Conservation (phyloP, 2,329 filamentous ascomycete genomes). For the Clarireedia monteithiana region DNA sequence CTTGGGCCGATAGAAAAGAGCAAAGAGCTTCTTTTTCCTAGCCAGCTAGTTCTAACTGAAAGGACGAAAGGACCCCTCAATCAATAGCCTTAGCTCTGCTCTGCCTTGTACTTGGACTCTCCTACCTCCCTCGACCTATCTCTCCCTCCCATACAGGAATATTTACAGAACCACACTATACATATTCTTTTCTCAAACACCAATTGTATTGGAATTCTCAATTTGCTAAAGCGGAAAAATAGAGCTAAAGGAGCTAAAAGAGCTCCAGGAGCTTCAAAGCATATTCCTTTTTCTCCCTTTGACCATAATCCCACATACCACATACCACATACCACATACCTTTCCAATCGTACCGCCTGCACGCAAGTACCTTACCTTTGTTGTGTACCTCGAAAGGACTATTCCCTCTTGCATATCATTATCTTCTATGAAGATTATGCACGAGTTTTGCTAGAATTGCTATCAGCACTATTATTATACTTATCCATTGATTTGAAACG, state of each 20-base stretch:
- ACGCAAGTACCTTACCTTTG: background rate
- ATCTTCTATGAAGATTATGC: background rate
- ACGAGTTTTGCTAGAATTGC: background rate
- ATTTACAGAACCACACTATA: background rate
- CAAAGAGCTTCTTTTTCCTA: background rate
- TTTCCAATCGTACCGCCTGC: background rate
- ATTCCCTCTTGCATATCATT: background rate
- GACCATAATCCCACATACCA: background rate
- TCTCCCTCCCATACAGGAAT: background rate
- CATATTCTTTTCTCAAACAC: constrained; percentile 4
- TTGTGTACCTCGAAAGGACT: background rate
- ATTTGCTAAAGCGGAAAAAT: background rate
- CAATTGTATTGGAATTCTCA: constrained; percentile 6
- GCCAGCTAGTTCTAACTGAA: background rate
- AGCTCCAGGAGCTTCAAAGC: background rate
- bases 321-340: background rate
- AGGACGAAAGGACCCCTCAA: constrained; percentile 1
- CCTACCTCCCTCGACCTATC: background rate
- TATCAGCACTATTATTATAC: background rate
- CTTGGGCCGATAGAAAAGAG: background rate
- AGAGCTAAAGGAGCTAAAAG: background rate
- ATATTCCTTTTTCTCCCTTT: background rate
- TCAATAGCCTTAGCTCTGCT: background rate
- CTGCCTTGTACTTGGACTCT: background rate
- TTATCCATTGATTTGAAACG: background rate